Evolutionary conservation across 2,329 filamentous ascomycete species (phyloP), one percentile per base, ranked within the genome.

Genomic region (Neonectria punicea): DNA sequence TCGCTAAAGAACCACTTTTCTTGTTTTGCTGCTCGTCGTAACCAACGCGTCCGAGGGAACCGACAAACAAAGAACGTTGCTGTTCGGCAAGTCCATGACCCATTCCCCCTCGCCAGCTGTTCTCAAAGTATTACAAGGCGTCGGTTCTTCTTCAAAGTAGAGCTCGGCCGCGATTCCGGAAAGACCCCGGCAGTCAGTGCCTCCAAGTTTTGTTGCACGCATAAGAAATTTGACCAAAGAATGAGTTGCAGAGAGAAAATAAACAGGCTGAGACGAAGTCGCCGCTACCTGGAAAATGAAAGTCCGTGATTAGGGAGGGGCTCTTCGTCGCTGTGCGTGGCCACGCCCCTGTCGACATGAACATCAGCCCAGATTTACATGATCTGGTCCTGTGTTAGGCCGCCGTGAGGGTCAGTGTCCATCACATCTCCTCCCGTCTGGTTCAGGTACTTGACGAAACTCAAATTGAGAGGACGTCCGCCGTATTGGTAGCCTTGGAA

Each of bases 401-500:
- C 92, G 55, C 85, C 88, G 61, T 87, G 86, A 69, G 92, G 88
- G 67, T 93, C 90, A 36, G 90, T 93, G 71, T 98, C 94, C 93
- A 98, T 97, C 72, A 85, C 87, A 69, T 94, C 91, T 68, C 82
- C 83, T 54, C 85, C 85, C 44, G 88, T 86, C 58, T 88, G 85
- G 77, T 91, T 95, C 70, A 93, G 84, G 81, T 98, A 98, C 81
- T 96, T 97, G 84, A 98, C 95, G 76, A 93, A 98, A 79, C 91
- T 95, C 75, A 99, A 86, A 63, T 94, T 94, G 66, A 99, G 90
- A 74, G 96, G 96, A 71, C 96, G 93, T 60, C 94, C 94, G 70
- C 96, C 96, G 75, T 99, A 99, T 79, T 97, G 93, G 78, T 99
- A 99, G 61, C 94, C 94, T 73, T 96, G 95, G 84, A 99, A 99